Evolutionary conservation across 345 rosid species (phyloP).

Genomic region (Salix caprea): DNA sequence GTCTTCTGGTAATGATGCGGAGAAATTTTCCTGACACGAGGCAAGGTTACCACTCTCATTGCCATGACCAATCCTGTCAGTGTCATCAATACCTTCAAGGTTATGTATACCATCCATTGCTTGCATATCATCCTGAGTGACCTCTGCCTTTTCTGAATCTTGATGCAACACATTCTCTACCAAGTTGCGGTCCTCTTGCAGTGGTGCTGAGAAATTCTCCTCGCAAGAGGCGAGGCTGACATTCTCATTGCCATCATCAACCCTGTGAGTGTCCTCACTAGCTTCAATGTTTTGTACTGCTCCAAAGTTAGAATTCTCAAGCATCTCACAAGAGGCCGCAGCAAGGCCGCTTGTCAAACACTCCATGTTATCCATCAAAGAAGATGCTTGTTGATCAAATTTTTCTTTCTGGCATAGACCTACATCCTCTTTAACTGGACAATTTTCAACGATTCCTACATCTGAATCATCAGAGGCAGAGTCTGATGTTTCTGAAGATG

Average conservation of each 20-base stretch:
- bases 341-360: conserved; percentile 8
- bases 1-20: conserved; percentile 18
- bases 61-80: conserved; percentile 13
- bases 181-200: background rate
- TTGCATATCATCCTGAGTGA: background rate
- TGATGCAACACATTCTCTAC: background rate
- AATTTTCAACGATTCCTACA: conserved; percentile 45
- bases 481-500: conserved; percentile 39
- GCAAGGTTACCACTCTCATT: conserved; percentile 14
- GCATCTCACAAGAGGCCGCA: conserved; percentile 24
- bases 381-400: conserved; percentile 21
- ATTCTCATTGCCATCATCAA: background rate
- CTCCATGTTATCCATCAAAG: conserved; percentile 21
- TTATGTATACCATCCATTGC: conserved; percentile 19
- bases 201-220: background rate
- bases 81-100: background rate
- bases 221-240: background rate
- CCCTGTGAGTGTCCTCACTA: background rate
- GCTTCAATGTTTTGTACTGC: conserved; percentile 14
- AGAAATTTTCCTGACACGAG: conserved; percentile 10
- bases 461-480: conserved; percentile 54
- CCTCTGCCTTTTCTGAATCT: background rate
- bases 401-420: conserved; percentile 19
- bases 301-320: conserved; percentile 23
- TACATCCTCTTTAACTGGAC: conserved; percentile 13